phyloP scores from a whole-genome alignment of 352 stramenopile genomes.

The Phytophthora rubi region DNA sequence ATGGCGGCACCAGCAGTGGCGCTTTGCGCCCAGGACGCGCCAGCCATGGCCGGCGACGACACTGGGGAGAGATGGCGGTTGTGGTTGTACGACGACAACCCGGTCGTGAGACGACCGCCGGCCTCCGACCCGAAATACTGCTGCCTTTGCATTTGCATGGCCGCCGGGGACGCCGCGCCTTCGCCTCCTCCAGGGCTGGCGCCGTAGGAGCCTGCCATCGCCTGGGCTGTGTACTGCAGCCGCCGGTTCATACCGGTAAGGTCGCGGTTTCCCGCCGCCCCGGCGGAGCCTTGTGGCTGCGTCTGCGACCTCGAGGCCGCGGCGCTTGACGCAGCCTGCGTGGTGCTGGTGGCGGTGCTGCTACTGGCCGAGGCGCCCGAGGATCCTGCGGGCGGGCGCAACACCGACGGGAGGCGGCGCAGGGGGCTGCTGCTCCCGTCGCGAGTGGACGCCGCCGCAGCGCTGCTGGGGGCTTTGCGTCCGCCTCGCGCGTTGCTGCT shows the following conservation, averaged over 20 bases:
- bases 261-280: slow-evolving; percentile 11
- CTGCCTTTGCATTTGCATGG: slow-evolving; percentile 27
- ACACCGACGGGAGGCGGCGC: slow-evolving; percentile 45
- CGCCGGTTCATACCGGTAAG: slow-evolving; percentile 21
- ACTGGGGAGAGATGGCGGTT: slow-evolving; percentile 32
- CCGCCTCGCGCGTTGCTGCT: background rate
- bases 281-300: slow-evolving; percentile 7
- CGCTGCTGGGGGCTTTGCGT: background rate
- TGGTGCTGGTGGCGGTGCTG: slow-evolving; percentile 9
- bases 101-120: slow-evolving; percentile 26
- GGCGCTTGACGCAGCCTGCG: background rate
- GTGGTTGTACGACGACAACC: slow-evolving; percentile 26
- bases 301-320: slow-evolving; percentile 9
- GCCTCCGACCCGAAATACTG: slow-evolving; percentile 26
- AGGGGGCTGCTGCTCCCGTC: slow-evolving; percentile 42
- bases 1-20: background rate
- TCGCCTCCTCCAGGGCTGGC: no score
- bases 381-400: slow-evolving; percentile 25
- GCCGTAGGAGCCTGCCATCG: slow-evolving; percentile 16
- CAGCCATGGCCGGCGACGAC: slow-evolving; percentile 41
- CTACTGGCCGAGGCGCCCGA: slow-evolving; percentile 1
- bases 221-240: slow-evolving; percentile 20
- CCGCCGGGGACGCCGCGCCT: slow-evolving; percentile 12
- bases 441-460: slow-evolving; percentile 11
- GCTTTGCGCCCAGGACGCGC: slow-evolving; percentile 27